Percentiles rank a stretch among this genome's conserved stretches.
phyloP scores from a whole-genome alignment of 2,329 filamentous ascomycete genomes.

The Paecilomyces sp. region DNA sequence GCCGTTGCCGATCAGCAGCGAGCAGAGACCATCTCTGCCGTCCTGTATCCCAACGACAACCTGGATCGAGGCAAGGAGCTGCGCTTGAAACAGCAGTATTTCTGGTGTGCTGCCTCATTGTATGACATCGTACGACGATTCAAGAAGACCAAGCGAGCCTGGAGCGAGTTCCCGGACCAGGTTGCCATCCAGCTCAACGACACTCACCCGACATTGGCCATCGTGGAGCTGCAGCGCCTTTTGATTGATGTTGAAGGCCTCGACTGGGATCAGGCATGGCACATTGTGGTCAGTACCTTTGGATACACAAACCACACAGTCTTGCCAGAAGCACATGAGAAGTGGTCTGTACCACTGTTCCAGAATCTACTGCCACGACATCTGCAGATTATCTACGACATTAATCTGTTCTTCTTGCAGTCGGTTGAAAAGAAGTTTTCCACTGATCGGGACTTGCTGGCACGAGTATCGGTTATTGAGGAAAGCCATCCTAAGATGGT shows the following conservation, averaged over 20 bases:
- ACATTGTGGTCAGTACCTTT: constrained; percentile 69
- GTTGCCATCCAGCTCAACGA: constrained; percentile 98
- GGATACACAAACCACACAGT: constrained; percentile 99
- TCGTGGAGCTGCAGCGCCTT: constrained; percentile 93
- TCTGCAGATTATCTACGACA: constrained; percentile 95
- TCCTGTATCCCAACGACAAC: constrained; percentile 96
- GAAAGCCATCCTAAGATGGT: constrained; percentile 97
- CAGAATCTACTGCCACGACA: constrained; percentile 91
- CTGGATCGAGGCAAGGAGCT: constrained; percentile 94
- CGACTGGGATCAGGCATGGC: constrained; percentile 90
- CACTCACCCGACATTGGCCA: constrained; percentile 90
- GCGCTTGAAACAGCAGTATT: constrained; percentile 97
- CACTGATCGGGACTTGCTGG: constrained; percentile 76
- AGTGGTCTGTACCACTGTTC: constrained; percentile 90
- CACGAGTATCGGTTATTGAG: constrained; percentile 92
- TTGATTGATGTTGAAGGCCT: constrained; percentile 82
- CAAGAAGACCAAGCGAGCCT: constrained; percentile 90
- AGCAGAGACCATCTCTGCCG: constrained; percentile 97
- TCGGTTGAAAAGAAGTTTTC: constrained; percentile 85
- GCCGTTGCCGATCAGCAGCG: constrained; percentile 97
- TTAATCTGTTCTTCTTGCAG: constrained; percentile 92
- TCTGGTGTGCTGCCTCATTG: constrained; percentile 96
- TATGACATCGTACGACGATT: constrained; percentile 95
- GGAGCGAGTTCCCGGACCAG: constrained; percentile 88
- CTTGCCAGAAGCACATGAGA: constrained; percentile 91